Evolutionary conservation across 2,329 filamentous ascomycete species (phyloP).

Genomic region (Pseudogymnoascus sp.): DNA sequence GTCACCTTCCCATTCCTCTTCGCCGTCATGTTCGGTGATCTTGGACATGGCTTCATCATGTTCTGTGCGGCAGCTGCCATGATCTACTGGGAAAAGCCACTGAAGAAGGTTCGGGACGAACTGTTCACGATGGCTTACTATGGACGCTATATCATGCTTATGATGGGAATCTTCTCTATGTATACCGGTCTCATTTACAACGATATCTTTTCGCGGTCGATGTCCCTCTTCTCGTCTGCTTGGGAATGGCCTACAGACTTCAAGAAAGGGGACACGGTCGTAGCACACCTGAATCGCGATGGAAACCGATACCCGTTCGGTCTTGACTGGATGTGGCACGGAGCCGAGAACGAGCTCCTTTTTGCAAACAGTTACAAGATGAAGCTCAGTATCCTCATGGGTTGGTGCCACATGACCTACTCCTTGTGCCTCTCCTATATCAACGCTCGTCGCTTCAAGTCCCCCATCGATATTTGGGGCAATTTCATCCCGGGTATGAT

Average conservation of each 20-base stretch:
- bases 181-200: conserved; percentile 98
- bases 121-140: conserved; percentile 98
- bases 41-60: conserved; percentile 91
- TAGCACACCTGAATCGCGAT: conserved; percentile 57
- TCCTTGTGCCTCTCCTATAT: conserved; percentile 87
- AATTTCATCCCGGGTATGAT: conserved; percentile 99
- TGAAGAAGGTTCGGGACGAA: conserved; percentile 90
- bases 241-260: conserved; percentile 77
- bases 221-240: conserved; percentile 81
- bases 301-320: conserved; percentile 86
- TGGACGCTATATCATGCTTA: conserved; percentile 93
- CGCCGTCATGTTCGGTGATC: conserved; percentile 99
- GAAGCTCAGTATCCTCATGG: conserved; percentile 97
- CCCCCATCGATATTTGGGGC: conserved; percentile 90
- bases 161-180: conserved; percentile 96
- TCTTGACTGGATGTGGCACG: conserved; percentile 94
- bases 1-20: conserved; percentile 99
- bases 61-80: conserved; percentile 75
- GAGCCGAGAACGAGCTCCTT: conserved; percentile 86
- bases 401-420: conserved; percentile 99
- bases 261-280: conserved; percentile 56
- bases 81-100: conserved; percentile 92
- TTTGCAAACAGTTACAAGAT: conserved; percentile 99
- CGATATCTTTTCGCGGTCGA: conserved; percentile 89
- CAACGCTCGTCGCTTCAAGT: conserved; percentile 93